Conservation (phyloP, 805 yeast genomes). For the Kodamaea kakaduensis region DNA sequence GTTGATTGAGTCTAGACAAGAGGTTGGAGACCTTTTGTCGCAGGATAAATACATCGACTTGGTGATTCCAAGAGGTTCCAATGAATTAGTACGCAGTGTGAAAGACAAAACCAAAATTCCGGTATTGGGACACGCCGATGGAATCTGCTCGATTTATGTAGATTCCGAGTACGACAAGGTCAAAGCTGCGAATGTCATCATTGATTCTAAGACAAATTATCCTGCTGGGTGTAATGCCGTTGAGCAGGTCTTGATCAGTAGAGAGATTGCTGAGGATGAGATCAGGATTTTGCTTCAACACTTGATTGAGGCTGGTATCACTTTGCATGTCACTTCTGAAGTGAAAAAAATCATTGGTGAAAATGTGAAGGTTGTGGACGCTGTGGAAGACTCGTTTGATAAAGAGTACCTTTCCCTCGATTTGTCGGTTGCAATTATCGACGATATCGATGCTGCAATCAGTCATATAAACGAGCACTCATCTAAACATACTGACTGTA, state of each 20-base stretch:
- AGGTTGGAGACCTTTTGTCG: constrained; percentile 74
- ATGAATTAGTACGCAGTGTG: constrained; percentile 81
- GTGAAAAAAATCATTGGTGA: constrained; percentile 30
- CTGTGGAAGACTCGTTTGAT: constrained; percentile 67
- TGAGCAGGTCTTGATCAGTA: constrained; percentile 74
- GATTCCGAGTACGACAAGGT: constrained; percentile 72
- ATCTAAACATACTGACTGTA: constrained; percentile 93
- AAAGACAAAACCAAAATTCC: constrained; percentile 90
- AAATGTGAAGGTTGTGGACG: constrained; percentile 38
- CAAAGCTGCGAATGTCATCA: constrained; percentile 70
- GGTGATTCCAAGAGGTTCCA: constrained; percentile 98
- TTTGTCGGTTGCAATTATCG: constrained; percentile 66
- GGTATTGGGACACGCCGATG: constrained; percentile 98
- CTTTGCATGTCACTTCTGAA: constrained; percentile 62
- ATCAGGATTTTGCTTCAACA: constrained; percentile 28
- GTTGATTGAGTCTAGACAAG: constrained; percentile 82
- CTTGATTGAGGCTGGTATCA: constrained; percentile 63
- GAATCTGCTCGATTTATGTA: constrained; percentile 85
- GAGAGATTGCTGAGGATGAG: constrained; percentile 29
- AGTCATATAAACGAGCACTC: constrained; percentile 85
- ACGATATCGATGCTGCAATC: constrained; percentile 67
- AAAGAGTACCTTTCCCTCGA: constrained; percentile 82
- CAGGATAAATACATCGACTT: constrained; percentile 91
- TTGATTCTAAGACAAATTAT: constrained; percentile 91
- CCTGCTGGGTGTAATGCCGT: constrained; percentile 99